These are phyloP conservation scores for Aspergillus sp. DNA, from an alignment of 2,329 filamentous ascomycete genomes.

Conservation along the genomic window DNA sequence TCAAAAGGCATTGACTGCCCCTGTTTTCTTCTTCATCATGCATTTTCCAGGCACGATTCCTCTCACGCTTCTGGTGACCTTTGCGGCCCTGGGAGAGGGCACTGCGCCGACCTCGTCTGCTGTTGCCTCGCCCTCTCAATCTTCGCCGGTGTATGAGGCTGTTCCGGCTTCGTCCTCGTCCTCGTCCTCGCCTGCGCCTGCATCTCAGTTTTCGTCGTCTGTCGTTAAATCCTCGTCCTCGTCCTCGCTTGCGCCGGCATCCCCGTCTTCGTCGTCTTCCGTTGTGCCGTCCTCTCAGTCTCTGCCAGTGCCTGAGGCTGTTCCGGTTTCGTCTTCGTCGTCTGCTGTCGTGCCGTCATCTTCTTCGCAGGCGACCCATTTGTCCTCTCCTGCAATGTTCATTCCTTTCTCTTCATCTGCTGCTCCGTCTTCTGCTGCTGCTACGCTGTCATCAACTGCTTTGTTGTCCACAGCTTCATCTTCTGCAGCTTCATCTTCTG, in stretches of 20 bases:
- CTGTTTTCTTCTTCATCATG: constrained; percentile 23
- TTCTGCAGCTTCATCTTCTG: not conserved
- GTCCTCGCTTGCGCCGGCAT: constrained; percentile 8
- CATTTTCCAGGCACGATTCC: constrained; percentile 31
- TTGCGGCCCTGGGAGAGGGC: constrained; percentile 31
- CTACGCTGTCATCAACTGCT: not conserved
- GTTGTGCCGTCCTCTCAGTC: not conserved
- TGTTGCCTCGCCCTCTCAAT: too few relatives aligned
- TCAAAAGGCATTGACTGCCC: constrained; percentile 18
- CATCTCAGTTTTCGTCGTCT: constrained; percentile 5
- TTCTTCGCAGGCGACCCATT: too few relatives aligned
- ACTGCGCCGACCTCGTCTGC: too few relatives aligned
- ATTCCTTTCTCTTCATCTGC: constrained; percentile 8
- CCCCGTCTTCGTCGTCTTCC: constrained; percentile 3
- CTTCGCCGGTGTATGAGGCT: too few relatives aligned
- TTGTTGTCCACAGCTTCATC: not conserved
- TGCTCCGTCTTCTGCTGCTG: constrained; percentile 1
- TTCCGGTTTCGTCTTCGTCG: not conserved
- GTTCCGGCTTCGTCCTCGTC: too few relatives aligned
- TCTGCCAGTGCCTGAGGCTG: too few relatives aligned
- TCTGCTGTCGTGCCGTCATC: constrained; percentile 1
- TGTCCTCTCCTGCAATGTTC: constrained; percentile 1
- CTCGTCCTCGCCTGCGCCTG: not conserved
- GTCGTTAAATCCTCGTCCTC: constrained; percentile 3
- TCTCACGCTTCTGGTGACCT: constrained; percentile 27